Base-by-base conservation (phyloP, 805 yeast species). In the Saturnispora diversa region DNA sequence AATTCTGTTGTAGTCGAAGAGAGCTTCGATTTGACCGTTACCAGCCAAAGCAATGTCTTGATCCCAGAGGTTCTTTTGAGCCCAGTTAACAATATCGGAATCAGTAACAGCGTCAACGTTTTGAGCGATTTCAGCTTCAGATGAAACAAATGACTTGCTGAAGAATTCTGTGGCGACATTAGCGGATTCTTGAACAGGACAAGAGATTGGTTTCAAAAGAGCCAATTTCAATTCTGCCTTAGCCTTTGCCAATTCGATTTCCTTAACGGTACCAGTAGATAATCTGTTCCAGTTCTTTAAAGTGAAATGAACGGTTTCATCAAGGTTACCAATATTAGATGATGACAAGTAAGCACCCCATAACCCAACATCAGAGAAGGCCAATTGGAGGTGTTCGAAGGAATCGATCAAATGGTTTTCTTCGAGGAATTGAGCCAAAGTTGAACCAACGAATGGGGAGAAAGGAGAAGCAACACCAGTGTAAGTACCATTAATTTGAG, bases 231-330 rank as follows among this genome's bases (percentile, higher is more conserved):
- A 72, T 51, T 74, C 65, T 51, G 79, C 75, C 68, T 83, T 83
- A 58, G 79, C 94, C 66, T 85, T 74, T 50, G 77, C 76, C 52
- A 84, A 76, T 68, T 84, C 94, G 44, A 84, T 73, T 49, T 80
- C 84, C 48, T 85, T 72, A 56, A 84, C 66, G 19, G 88, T 78
- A 41, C 59, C 60, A 51, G 80, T 66, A 17, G 88, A 70, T 62
- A 82, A 72, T 72, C 92, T 77, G 73, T 82, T 83, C 92, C 94
- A 84, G 70, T 83, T 84, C 65, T 81, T 84, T 65, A 83, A 69
- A 44, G 85, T 70, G 68, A 84, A 84, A 65, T 84, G 94, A 47
- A 78, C 70, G 49, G 81, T 72, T 59, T 84, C 94, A 63, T 84
- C 94, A 51, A 84, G 66, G 53, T 67, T 65, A 30, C 49, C 62